Conservation (phyloP, 2,329 filamentous ascomycete genomes). For the Xylaria sp. region DNA sequence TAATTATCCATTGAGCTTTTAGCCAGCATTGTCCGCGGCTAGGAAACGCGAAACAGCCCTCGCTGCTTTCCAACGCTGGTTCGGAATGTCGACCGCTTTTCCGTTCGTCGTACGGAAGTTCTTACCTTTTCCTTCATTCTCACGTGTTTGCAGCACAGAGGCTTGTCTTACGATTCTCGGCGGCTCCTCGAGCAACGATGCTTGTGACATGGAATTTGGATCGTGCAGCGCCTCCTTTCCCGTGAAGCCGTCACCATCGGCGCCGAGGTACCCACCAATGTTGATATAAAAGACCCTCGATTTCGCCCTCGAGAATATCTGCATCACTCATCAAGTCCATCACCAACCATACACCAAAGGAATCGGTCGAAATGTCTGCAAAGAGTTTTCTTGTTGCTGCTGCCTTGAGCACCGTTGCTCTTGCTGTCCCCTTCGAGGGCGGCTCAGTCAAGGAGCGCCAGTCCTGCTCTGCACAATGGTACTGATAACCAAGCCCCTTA, state of each 20-base stretch:
- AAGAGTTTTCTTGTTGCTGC: slow-evolving; percentile 33
- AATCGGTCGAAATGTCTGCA: slow-evolving; percentile 24
- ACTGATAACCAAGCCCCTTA: background rate
- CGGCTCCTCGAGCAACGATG: background rate
- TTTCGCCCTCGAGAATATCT: slow-evolving; percentile 1
- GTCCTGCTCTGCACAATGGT: slow-evolving; percentile 21
- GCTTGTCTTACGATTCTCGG: background rate
- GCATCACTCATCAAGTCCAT: slow-evolving; percentile 5
- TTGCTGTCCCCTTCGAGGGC: slow-evolving; percentile 37
- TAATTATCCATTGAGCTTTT: background rate
- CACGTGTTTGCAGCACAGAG: slow-evolving; percentile 1
- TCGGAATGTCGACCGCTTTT: slow-evolving; percentile 17
- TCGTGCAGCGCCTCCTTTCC: slow-evolving; percentile 16
- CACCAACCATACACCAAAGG: slow-evolving; percentile 5
- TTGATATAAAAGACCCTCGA: slow-evolving; percentile 13
- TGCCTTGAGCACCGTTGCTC: slow-evolving; percentile 34
- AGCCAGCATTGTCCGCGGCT: background rate
- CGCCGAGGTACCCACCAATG: slow-evolving; percentile 5
- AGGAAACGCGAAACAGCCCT: background rate
- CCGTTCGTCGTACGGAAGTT: slow-evolving; percentile 4
- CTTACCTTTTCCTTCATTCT: background rate
- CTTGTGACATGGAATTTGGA: slow-evolving; percentile 7
- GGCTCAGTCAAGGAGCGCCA: slow-evolving; percentile 37
- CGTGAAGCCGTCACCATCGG: slow-evolving; percentile 20
- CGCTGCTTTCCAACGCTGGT: background rate